A percentile compares a stretch with the other conserved stretches of the same genome.
Evolutionary conservation across 2,329 filamentous ascomycete genomes (phyloP).

Genomic region (Amauroascus verrucosus): DNA sequence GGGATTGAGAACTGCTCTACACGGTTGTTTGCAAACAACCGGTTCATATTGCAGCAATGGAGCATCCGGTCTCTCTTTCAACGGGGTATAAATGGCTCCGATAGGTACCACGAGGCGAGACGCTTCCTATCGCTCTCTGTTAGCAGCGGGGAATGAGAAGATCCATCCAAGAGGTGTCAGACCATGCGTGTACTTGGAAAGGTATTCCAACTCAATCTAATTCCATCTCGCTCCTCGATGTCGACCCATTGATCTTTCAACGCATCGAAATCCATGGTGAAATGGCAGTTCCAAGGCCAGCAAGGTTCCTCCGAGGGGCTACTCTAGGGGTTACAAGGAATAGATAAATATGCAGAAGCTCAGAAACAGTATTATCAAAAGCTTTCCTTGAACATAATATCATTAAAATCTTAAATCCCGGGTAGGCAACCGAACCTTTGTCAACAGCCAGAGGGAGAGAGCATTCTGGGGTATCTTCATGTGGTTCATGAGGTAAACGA

Average conservation of each 20-base stretch:
- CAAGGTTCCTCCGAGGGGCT: background rate
- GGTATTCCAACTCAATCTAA: slow-evolving; percentile 96
- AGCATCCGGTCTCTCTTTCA: slow-evolving; percentile 79
- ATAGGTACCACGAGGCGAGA: slow-evolving; percentile 92
- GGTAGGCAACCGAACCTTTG: background rate
- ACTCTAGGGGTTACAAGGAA: background rate
- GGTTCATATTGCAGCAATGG: slow-evolving; percentile 91
- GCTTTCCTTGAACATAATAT: slow-evolving; percentile 9
- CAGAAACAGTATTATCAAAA: slow-evolving; percentile 6
- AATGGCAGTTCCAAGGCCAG: background rate
- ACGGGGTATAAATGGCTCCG: slow-evolving; percentile 84
- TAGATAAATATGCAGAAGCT: slow-evolving; percentile 22
- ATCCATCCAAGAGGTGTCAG: slow-evolving; percentile 25
- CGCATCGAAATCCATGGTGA: slow-evolving; percentile 77
- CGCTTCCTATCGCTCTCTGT: slow-evolving; percentile 56
- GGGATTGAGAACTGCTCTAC: slow-evolving; percentile 89
- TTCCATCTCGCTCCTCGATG: slow-evolving; percentile 90
- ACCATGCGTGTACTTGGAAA: slow-evolving; percentile 98
- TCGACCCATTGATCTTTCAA: slow-evolving; percentile 95
- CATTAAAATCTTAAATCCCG: background rate
- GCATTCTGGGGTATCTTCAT: slow-evolving; percentile 5
- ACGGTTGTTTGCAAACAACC: slow-evolving; percentile 91
- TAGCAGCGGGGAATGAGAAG: background rate
- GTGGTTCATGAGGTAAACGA: slow-evolving; percentile 9
- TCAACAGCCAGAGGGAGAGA: slow-evolving; percentile 1